Conservation (phyloP, 73 alveolate genomes). For the Tetrahymena borealis region DNA sequence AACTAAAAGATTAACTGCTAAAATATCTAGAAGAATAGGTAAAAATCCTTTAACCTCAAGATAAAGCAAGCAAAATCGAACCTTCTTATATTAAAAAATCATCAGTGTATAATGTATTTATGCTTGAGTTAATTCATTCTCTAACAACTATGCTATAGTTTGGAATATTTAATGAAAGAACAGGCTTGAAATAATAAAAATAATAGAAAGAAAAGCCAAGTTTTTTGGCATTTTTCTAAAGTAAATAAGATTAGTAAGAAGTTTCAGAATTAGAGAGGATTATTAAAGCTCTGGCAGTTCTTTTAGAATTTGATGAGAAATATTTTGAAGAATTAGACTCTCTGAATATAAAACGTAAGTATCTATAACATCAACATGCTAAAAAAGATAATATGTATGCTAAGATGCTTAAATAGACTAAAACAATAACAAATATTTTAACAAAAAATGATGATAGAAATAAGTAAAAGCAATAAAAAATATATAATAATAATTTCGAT, state of each 20-base stretch:
- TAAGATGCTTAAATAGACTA: conserved; percentile 13
- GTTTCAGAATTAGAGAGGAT: conserved; percentile 25
- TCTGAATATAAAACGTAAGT: conserved; percentile 8
- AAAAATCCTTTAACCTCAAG: background rate
- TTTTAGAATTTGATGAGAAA: conserved; percentile 32
- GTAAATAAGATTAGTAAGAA: background rate
- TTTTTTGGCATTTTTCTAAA: background rate
- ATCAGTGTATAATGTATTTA: conserved; percentile 11
- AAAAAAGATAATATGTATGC: conserved; percentile 10
- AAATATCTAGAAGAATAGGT: conserved; percentile 5
- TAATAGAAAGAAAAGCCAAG: background rate
- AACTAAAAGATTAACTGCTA: background rate
- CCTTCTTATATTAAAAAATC: background rate
- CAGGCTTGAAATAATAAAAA: background rate
- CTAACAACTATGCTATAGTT: conserved; percentile 4
- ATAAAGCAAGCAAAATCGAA: background rate
- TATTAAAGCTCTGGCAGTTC: background rate
- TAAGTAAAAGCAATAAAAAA: conserved; percentile 7
- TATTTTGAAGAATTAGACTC: conserved; percentile 9
- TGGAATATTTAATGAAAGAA: conserved; percentile 21
- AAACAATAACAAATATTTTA: conserved; percentile 10
- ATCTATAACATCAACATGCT: background rate
- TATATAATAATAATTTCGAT: conserved; percentile 7
- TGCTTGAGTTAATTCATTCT: conserved; percentile 13
- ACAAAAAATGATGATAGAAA: conserved; percentile 1